Evolutionary conservation across 2,329 filamentous ascomycete genomes (phyloP).

Genomic region (Pseudogymnoascus sp.): DNA sequence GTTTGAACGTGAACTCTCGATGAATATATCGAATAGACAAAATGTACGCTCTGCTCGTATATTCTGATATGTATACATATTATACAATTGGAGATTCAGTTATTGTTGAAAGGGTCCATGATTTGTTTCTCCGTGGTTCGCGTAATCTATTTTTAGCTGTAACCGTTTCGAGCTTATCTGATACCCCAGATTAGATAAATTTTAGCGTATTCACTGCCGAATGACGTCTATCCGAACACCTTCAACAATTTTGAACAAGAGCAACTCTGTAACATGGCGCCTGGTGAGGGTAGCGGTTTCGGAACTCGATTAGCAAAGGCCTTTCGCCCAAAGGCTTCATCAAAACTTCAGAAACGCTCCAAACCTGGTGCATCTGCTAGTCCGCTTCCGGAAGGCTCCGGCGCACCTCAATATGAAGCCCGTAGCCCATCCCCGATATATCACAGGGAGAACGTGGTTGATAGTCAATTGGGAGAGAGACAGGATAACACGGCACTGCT

Average conservation of each 20-base stretch:
- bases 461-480: conserved; percentile 26
- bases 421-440: not conserved
- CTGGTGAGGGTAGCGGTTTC: not conserved
- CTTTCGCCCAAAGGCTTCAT: not conserved
- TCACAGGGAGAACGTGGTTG: not conserved
- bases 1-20: not conserved
- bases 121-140: not conserved
- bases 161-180: not conserved
- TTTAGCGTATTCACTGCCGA: not conserved
- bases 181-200: conserved; percentile 2
- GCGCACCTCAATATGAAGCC: not conserved
- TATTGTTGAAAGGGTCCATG: not conserved
- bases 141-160: not conserved
- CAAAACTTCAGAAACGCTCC: not conserved
- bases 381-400: not conserved
- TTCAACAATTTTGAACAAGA: not conserved
- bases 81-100: not conserved
- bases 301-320: not conserved
- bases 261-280: not conserved
- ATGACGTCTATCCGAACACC: not conserved
- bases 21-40: not conserved
- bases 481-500: conserved; percentile 27
- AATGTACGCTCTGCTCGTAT: not conserved
- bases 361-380: not conserved
- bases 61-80: not conserved